These are phyloP conservation scores for Didymella glomerata DNA, from an alignment of 2,329 filamentous ascomycete species.

Conservation along the genomic window DNA sequence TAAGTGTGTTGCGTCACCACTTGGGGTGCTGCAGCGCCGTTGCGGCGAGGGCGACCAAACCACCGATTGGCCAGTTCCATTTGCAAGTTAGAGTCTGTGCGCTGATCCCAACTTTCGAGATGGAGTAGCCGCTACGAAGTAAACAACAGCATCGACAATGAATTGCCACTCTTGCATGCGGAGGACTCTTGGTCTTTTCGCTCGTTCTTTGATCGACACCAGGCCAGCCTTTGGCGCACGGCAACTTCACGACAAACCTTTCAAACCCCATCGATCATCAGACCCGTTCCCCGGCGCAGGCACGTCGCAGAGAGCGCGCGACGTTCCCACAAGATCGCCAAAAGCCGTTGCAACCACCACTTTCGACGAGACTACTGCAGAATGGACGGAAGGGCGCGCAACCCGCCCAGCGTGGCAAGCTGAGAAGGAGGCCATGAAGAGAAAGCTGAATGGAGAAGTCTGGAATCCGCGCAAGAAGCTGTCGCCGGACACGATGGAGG, in stretches of 20 bases:
- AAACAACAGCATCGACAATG: conserved; percentile 32
- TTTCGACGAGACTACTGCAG: conserved; percentile 19
- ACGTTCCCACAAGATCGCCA: conserved; percentile 5
- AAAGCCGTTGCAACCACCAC: conserved; percentile 18
- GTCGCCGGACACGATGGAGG: conserved; percentile 90
- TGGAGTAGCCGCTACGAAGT: neutral
- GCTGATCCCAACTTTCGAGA: conserved; percentile 14
- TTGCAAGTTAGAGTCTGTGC: conserved; percentile 14
- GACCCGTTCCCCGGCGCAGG: conserved; percentile 10
- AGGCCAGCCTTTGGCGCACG: conserved; percentile 16
- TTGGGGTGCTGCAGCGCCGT: conserved; percentile 7
- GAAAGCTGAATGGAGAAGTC: conserved; percentile 77
- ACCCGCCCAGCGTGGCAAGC: conserved; percentile 69
- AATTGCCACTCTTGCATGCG: conserved; percentile 39
- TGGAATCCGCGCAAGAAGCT: conserved; percentile 88
- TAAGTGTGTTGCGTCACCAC: conserved; percentile 22
- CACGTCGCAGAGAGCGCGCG: conserved; percentile 5
- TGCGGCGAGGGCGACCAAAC: conserved; percentile 12
- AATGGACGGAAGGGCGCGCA: conserved; percentile 11
- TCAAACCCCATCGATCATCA: conserved; percentile 7
- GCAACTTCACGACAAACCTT: conserved; percentile 13
- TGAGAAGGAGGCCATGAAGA: conserved; percentile 76
- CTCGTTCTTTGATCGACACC: conserved; percentile 26
- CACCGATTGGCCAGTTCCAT: conserved; percentile 17
- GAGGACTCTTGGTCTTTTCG: conserved; percentile 34